Evolutionary conservation across 2,329 filamentous ascomycete genomes (phyloP).

Genomic region (Penicillium sp.): DNA sequence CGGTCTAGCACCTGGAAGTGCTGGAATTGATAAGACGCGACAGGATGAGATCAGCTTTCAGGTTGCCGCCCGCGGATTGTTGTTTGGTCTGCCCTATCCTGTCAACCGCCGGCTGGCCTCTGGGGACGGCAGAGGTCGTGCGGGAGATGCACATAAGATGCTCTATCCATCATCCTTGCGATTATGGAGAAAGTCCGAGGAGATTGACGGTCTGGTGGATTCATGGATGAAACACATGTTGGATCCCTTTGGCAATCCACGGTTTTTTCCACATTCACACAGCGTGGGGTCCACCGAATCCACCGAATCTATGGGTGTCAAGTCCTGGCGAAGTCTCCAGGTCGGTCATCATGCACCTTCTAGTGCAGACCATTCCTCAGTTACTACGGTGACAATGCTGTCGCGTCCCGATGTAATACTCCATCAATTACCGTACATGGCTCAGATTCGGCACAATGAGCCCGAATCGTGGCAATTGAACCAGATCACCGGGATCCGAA

Average conservation of each 20-base stretch:
- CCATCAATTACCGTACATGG: conserved; percentile 84
- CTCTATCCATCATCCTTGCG: conserved; percentile 85
- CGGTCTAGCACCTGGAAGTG: conserved; percentile 54
- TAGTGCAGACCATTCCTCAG: not conserved
- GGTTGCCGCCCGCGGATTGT: conserved; percentile 78
- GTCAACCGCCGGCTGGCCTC: conserved; percentile 64
- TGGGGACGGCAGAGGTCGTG: conserved; percentile 32
- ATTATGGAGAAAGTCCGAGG: conserved; percentile 80
- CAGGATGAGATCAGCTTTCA: conserved; percentile 96
- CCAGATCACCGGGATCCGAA: conserved; percentile 64
- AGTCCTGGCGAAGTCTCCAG: conserved; percentile 34
- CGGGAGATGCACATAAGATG: conserved; percentile 76
- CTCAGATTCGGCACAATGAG: conserved; percentile 56
- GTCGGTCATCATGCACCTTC: conserved; percentile 5
- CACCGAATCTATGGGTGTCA: conserved; percentile 31
- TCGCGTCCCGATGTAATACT: conserved; percentile 56
- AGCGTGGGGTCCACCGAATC: not conserved
- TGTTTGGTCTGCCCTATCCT: conserved; percentile 82
- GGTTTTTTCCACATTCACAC: conserved; percentile 38
- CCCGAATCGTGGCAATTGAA: conserved; percentile 60
- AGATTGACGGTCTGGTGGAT: conserved; percentile 69
- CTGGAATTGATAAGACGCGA: conserved; percentile 65
- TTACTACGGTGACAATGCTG: conserved; percentile 28
- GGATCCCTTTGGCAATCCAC: conserved; percentile 42
- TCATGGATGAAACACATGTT: conserved; percentile 40